Evolutionary conservation across 306 rosid species (phyloP).

Genomic region (Pachyrhizus erosus): DNA sequence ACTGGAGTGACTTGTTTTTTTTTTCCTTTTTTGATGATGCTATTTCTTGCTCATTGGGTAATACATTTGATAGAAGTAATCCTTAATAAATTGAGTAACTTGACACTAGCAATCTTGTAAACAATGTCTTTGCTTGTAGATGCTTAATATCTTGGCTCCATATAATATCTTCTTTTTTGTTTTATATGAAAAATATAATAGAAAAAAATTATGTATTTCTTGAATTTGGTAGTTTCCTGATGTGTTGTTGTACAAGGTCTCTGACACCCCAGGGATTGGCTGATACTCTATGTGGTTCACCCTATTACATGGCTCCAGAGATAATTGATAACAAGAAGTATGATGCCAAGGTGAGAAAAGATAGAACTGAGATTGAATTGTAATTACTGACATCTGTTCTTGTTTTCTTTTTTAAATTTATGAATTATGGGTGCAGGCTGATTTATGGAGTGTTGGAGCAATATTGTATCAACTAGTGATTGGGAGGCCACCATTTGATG

Average conservation of each 20-base stretch:
- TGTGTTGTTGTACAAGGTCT: conserved; percentile 65
- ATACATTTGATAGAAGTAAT: not conserved
- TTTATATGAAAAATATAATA: conserved; percentile 27
- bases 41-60: conserved; percentile 15
- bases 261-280: conserved; percentile 76
- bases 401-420: conserved; percentile 19
- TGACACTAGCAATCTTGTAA: not conserved
- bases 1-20: conserved; percentile 4
- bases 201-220: too few relatives aligned
- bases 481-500: conserved; percentile 90
- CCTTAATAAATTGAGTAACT: not conserved
- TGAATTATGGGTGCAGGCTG: conserved; percentile 74
- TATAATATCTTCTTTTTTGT: not conserved
- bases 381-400: conserved; percentile 10
- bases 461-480: conserved; percentile 87
- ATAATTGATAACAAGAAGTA: conserved; percentile 74
- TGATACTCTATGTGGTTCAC: conserved; percentile 94
- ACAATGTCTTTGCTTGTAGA: conserved; percentile 7
- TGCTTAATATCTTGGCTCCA: conserved; percentile 8
- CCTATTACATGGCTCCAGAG: conserved; percentile 99
- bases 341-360: conserved; percentile 81
- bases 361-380: conserved; percentile 31
- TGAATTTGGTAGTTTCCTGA: conserved; percentile 37
- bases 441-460: conserved; percentile 99
- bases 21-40: not conserved